Conservation (phyloP, 805 yeast genomes). For the Candida hungchunana region DNA sequence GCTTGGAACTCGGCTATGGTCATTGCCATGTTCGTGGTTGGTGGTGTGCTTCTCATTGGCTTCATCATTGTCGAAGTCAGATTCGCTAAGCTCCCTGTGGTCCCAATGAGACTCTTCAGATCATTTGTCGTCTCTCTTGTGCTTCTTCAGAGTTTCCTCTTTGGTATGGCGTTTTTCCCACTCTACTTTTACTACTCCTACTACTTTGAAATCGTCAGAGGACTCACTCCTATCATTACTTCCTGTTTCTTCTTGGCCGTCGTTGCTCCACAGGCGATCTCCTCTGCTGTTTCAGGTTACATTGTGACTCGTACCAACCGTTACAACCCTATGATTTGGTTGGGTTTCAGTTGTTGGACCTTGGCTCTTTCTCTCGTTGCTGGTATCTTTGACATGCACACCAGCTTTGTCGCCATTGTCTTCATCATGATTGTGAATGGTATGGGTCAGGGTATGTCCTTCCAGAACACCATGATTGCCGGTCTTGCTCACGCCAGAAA, state of each 20-base stretch:
- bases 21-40: slow-evolving; percentile 39
- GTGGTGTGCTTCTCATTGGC: slow-evolving; percentile 35
- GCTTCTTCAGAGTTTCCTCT: slow-evolving; percentile 38
- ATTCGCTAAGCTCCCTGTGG: slow-evolving; percentile 46
- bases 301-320: slow-evolving; percentile 12
- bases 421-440: slow-evolving; percentile 36
- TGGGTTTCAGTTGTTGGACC: slow-evolving; percentile 19
- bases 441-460: slow-evolving; percentile 31
- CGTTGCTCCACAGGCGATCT: slow-evolving; percentile 12
- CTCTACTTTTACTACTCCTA: slow-evolving; percentile 45
- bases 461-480: slow-evolving; percentile 20
- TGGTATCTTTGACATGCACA: slow-evolving; percentile 8
- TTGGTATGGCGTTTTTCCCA: slow-evolving; percentile 46
- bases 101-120: slow-evolving; percentile 46
- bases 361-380: slow-evolving; percentile 11
- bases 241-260: slow-evolving; percentile 18
- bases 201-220: slow-evolving; percentile 28
- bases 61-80: slow-evolving; percentile 46
- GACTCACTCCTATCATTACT: slow-evolving; percentile 12
- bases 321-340: slow-evolving; percentile 17
- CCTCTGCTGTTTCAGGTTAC: slow-evolving; percentile 16
- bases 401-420: slow-evolving; percentile 31
- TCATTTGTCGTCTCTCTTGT: slow-evolving; percentile 32
- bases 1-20: slow-evolving; percentile 47
- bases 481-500: slow-evolving; percentile 45